Percentiles rank a stretch among this genome's conserved stretches.
Evolutionary conservation across 2,329 filamentous ascomycete species (phyloP).

Genomic region (Xylariaceae sp.): DNA sequence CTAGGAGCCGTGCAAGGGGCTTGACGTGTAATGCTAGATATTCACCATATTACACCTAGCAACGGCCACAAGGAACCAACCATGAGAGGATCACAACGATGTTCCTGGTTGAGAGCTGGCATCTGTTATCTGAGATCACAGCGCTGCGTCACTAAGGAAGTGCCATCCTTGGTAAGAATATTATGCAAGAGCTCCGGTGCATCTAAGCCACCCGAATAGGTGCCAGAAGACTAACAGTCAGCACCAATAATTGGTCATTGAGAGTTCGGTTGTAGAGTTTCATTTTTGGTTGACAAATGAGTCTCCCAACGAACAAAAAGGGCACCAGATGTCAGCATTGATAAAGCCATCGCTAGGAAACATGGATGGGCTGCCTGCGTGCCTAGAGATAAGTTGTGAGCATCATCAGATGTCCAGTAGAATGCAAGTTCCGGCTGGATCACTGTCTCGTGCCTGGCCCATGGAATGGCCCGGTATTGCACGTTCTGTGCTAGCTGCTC

Average conservation of each 20-base stretch:
- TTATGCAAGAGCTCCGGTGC: no score
- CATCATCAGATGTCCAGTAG: no score
- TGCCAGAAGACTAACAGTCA: conserved; percentile 2
- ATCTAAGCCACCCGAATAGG: conserved; percentile 3
- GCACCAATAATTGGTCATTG: conserved; percentile 4
- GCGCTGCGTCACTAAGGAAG: background rate
- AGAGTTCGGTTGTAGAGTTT: background rate
- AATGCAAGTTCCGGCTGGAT: no score
- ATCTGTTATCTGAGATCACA: conserved; percentile 12
- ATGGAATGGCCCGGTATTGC: conserved; percentile 17
- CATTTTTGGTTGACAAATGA: background rate
- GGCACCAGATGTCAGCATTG: background rate
- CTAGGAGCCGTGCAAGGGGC: conserved; percentile 28
- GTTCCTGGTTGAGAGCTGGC: conserved; percentile 24
- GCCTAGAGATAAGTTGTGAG: no score
- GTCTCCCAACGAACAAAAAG: background rate
- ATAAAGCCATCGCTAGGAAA: background rate
- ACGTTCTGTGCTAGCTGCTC: conserved; percentile 38
- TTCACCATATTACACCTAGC: conserved; percentile 17
- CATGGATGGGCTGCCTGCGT: no score
- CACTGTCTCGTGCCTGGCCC: background rate
- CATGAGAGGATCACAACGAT: conserved; percentile 30
- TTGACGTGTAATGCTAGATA: conserved; percentile 26
- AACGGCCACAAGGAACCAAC: conserved; percentile 23
- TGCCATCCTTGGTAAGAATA: no score